A percentile compares a stretch with the other conserved stretches of the same genome.
phyloP scores from a whole-genome alignment of 75 land plant species.

The Pinus tabuliformis region DNA sequence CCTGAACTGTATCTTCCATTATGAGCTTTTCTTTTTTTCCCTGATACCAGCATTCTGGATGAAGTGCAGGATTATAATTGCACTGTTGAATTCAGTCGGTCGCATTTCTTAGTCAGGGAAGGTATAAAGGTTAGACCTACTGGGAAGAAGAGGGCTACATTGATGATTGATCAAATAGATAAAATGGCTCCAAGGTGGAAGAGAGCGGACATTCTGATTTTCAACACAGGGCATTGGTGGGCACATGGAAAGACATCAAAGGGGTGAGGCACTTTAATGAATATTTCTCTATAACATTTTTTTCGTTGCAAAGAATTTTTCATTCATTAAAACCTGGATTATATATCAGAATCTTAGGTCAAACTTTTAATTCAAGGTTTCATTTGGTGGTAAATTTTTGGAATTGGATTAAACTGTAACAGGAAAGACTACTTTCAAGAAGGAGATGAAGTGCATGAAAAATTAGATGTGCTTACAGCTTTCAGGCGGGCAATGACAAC shows the following conservation, averaged over 20 bases:
- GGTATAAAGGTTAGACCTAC: constrained; percentile 34
- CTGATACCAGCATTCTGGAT: background rate
- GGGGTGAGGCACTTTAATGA: constrained; percentile 36
- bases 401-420: background rate
- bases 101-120: constrained; percentile 82
- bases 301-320: background rate
- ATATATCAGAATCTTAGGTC: background rate
- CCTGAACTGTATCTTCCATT: background rate
- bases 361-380: background rate
- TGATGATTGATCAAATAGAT: constrained; percentile 66
- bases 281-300: constrained; percentile 1
- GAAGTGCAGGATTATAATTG: constrained; percentile 65
- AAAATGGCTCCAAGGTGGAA: constrained; percentile 57
- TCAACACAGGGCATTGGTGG: constrained; percentile 98
- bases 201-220: constrained; percentile 68
- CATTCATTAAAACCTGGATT: background rate
- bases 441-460: constrained; percentile 54
- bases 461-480: constrained; percentile 70
- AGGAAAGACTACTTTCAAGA: constrained; percentile 77
- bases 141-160: constrained; percentile 64
- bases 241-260: constrained; percentile 77
- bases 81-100: constrained; percentile 65
- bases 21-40: background rate
- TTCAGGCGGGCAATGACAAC: constrained; percentile 61
- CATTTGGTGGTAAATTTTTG: background rate